Evolutionary conservation across 108 stramenopile species (phyloP).

Genomic region (Craspedostauros australis): DNA sequence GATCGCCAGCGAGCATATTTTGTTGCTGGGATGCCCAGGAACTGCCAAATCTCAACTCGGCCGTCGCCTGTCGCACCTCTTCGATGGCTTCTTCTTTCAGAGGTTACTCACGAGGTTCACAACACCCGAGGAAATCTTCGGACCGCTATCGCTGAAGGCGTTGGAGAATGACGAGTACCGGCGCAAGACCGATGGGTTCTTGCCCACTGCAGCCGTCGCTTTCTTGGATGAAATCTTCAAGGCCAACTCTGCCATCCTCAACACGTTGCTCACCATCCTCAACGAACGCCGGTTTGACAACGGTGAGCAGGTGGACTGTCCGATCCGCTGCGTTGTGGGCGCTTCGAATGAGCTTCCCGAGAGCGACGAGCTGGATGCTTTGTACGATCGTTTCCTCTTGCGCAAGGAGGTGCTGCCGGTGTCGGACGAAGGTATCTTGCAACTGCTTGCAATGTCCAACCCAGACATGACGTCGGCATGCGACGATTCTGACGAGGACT

Average conservation of each 20-base stretch:
- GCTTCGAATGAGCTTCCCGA: conserved; percentile 76
- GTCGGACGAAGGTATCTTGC: conserved; percentile 57
- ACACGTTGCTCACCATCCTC: conserved; percentile 69
- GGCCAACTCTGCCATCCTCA: conserved; percentile 70
- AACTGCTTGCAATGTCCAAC: conserved; percentile 40
- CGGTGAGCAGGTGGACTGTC: conserved; percentile 37
- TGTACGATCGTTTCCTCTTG: conserved; percentile 68
- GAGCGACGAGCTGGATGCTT: conserved; percentile 64
- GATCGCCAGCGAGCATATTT: conserved; percentile 60
- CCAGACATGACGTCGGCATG: conserved; percentile 13
- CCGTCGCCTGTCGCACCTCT: conserved; percentile 45
- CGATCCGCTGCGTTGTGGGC: conserved; percentile 63
- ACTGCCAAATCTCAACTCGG: conserved; percentile 51
- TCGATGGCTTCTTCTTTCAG: conserved; percentile 65
- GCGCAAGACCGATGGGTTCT: conserved; percentile 55
- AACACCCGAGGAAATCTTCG: conserved; percentile 69
- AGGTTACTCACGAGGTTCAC: conserved; percentile 68
- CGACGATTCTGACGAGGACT: neutral
- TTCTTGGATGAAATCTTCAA: conserved; percentile 77
- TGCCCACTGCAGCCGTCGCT: conserved; percentile 52
- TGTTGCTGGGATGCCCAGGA: conserved; percentile 52
- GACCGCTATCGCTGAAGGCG: conserved; percentile 50
- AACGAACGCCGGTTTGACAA: conserved; percentile 77
- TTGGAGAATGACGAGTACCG: conserved; percentile 69
- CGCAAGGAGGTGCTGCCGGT: conserved; percentile 58